These are phyloP conservation scores for Diaporthe vaccinii DNA, from an alignment of 2,329 filamentous ascomycete genomes.

Conservation along the genomic window DNA sequence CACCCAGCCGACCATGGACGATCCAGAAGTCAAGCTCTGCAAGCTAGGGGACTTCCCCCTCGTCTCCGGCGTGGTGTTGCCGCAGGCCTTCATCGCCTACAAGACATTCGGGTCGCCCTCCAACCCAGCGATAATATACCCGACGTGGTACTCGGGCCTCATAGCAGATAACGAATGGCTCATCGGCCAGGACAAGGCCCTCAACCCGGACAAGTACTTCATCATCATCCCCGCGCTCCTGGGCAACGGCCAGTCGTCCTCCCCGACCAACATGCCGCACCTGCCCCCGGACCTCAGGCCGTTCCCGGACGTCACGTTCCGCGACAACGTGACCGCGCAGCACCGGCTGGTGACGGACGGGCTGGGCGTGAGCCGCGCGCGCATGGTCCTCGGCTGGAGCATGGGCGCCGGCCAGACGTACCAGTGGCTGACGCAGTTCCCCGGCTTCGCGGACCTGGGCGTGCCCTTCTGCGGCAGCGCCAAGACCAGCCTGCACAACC, in stretches of 20 bases:
- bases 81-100: slow-evolving; percentile 79
- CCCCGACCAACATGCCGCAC: slow-evolving; percentile 61
- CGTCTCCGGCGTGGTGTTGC: slow-evolving; percentile 72
- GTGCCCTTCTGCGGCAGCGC: slow-evolving; percentile 66
- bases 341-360: slow-evolving; percentile 55
- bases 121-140: slow-evolving; percentile 79
- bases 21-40: slow-evolving; percentile 57
- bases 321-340: slow-evolving; percentile 67
- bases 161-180: slow-evolving; percentile 84
- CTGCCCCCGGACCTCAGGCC: slow-evolving; percentile 43
- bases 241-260: slow-evolving; percentile 66
- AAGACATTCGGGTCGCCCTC: slow-evolving; percentile 78
- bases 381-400: slow-evolving; percentile 66
- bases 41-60: slow-evolving; percentile 76
- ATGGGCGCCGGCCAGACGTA: slow-evolving; percentile 70
- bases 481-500: slow-evolving; percentile 64
- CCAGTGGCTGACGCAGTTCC: slow-evolving; percentile 64
- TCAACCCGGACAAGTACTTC: slow-evolving; percentile 69
- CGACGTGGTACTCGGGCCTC: slow-evolving; percentile 75
- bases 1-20: slow-evolving; percentile 18
- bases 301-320: slow-evolving; percentile 62
- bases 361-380: slow-evolving; percentile 58
- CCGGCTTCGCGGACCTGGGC: slow-evolving; percentile 60
- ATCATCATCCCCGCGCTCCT: slow-evolving; percentile 66
- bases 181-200: slow-evolving; percentile 73